Evolutionary conservation across 371 early-diverging fungal genomes (phyloP).

Genomic region (Amoeboaphelidium occidentale): DNA sequence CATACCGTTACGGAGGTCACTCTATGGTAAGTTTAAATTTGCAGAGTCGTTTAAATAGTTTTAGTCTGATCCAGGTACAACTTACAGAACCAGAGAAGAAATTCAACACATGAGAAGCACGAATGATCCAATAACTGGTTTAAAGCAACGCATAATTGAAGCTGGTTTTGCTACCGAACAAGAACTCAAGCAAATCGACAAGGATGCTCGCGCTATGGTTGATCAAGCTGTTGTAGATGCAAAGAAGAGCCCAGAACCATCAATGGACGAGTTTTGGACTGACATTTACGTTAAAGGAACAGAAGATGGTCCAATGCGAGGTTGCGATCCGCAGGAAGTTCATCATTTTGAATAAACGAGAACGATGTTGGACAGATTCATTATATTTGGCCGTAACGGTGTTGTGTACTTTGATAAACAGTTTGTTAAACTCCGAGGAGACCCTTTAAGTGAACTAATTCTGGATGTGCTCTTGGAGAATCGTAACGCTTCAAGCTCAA

Average conservation of each 20-base stretch:
- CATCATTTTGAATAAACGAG: slow-evolving; percentile 1
- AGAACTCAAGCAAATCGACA: slow-evolving; percentile 76
- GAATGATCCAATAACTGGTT: slow-evolving; percentile 73
- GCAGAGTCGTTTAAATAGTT: too few species aligned
- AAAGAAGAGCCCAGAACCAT: slow-evolving; percentile 61
- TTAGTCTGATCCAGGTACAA: slow-evolving; percentile 97
- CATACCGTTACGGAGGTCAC: slow-evolving; percentile 98
- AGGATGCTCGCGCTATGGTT: slow-evolving; percentile 53
- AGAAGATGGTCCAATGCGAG: neutral
- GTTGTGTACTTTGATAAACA: too few species aligned
- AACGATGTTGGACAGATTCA: too few species aligned
- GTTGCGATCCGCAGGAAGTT: slow-evolving; percentile 1
- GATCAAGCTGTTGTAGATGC: slow-evolving; percentile 64
- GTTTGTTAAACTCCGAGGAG: too few species aligned
- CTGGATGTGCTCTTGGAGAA: slow-evolving; percentile 54
- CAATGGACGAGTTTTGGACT: slow-evolving; percentile 38
- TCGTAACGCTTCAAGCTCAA: slow-evolving; percentile 28
- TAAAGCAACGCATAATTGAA: slow-evolving; percentile 55
- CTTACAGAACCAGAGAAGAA: slow-evolving; percentile 92
- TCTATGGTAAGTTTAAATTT: too few species aligned
- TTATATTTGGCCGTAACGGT: too few species aligned
- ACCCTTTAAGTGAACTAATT: slow-evolving; percentile 46
- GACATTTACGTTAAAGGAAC: slow-evolving; percentile 37
- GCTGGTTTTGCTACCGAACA: slow-evolving; percentile 44
- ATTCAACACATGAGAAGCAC: slow-evolving; percentile 86